phyloP scores from a whole-genome alignment of 2,329 filamentous ascomycete species.

The Microdochium nivale region DNA sequence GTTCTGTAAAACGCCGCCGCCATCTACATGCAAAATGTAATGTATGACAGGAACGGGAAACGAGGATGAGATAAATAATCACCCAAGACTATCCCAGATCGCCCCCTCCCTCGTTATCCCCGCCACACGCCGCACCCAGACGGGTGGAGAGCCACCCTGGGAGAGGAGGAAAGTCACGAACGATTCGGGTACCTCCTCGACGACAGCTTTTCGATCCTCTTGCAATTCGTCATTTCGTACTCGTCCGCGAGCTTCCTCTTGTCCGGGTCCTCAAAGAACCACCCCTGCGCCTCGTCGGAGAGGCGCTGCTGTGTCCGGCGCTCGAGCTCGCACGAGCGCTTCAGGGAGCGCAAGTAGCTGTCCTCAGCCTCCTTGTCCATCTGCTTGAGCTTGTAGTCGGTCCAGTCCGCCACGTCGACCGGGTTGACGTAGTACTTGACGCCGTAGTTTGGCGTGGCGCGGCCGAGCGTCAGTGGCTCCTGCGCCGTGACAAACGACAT shows the following conservation, averaged over 20 bases:
- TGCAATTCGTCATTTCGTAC: constrained; percentile 43
- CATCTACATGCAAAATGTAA: too few species aligned
- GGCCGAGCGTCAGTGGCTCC: constrained; percentile 65
- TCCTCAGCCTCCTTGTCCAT: constrained; percentile 73
- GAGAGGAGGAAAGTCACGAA: too few species aligned
- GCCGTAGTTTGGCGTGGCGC: constrained; percentile 60
- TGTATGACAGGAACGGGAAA: too few species aligned
- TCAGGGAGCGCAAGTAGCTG: constrained; percentile 59
- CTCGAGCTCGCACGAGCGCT: constrained; percentile 68
- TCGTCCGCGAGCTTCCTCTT: constrained; percentile 64
- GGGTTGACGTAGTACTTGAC: constrained; percentile 85
- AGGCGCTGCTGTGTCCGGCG: constrained; percentile 54
- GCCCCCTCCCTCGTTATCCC: too few species aligned
- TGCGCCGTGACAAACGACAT: constrained; percentile 68
- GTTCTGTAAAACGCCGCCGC: too few species aligned
- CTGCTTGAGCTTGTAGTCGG: constrained; percentile 57
- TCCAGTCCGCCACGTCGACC: constrained; percentile 63
- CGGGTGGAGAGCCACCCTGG: too few species aligned
- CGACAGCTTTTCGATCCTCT: constrained; percentile 34
- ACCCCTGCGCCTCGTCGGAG: constrained; percentile 73
- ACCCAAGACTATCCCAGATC: too few species aligned
- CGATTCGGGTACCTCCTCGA: not conserved
- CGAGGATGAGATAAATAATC: too few species aligned
- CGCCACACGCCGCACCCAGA: too few species aligned
- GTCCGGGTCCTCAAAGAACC: constrained; percentile 74